Conservation (phyloP, 164 flowering plant genomes). For the Aristolochia contorta region DNA sequence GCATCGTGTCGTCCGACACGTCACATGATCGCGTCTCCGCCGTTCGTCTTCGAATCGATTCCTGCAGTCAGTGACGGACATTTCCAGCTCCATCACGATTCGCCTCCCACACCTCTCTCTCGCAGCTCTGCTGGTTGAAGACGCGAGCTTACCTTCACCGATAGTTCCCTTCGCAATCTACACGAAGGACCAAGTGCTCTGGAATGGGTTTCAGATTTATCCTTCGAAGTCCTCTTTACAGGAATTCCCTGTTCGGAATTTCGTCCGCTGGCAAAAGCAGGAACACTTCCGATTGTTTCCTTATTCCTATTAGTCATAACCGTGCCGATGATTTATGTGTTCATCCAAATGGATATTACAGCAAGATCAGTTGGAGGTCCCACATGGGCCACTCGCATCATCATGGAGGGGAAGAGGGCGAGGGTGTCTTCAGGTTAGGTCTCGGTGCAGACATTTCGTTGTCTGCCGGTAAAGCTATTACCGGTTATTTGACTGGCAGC, state of each 20-base stretch:
- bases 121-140: too few species aligned
- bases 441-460: conserved; percentile 67
- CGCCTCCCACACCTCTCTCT: too few species aligned
- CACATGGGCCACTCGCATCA: conserved; percentile 57
- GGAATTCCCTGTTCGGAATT: background rate
- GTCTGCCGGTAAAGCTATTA: conserved; percentile 59
- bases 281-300: background rate
- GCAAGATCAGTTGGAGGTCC: conserved; percentile 40
- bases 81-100: too few species aligned
- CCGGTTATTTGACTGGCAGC: conserved; percentile 85
- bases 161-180: too few species aligned
- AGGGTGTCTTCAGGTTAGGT: conserved; percentile 64
- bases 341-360: conserved; percentile 7
- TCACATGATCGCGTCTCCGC: too few species aligned
- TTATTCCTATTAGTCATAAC: conserved; percentile 1
- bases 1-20: too few species aligned
- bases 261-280: background rate
- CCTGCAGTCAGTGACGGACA: too few species aligned
- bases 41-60: too few species aligned
- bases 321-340: background rate
- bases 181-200: too few species aligned
- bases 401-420: conserved; percentile 33
- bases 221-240: background rate
- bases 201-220: conserved; percentile 8
- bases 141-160: too few species aligned